phyloP scores from a whole-genome alignment of 257 asterid genomes.

The Mentha longifolia region DNA sequence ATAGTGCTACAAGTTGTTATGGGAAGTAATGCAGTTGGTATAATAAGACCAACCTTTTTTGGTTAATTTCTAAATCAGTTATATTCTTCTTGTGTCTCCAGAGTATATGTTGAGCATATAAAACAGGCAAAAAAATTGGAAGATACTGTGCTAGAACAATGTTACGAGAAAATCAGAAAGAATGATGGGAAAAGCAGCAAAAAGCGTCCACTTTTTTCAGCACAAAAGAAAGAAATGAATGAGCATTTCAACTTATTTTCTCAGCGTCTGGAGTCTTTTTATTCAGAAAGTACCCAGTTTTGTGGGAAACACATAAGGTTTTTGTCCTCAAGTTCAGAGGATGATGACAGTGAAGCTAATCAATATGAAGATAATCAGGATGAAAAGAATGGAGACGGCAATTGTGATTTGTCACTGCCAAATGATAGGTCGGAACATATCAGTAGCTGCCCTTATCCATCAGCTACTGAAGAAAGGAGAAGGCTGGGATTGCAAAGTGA shows the following conservation, averaged over 20 bases:
- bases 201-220: slow-evolving; percentile 60
- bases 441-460: slow-evolving; percentile 92
- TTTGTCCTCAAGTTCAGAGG: slow-evolving; percentile 72
- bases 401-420: slow-evolving; percentile 39
- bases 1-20: not conserved
- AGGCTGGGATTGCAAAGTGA: slow-evolving; percentile 75
- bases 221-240: slow-evolving; percentile 67
- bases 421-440: slow-evolving; percentile 56
- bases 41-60: not conserved
- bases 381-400: slow-evolving; percentile 35
- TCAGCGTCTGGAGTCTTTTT: slow-evolving; percentile 62
- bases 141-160: slow-evolving; percentile 43
- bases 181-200: slow-evolving; percentile 44
- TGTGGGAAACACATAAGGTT: slow-evolving; percentile 75
- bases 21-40: slow-evolving; percentile 15
- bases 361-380: slow-evolving; percentile 42
- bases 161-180: slow-evolving; percentile 50
- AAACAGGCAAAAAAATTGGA: slow-evolving; percentile 55
- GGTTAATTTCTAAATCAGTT: slow-evolving; percentile 27
- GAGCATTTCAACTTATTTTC: slow-evolving; percentile 64
- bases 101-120: slow-evolving; percentile 57
- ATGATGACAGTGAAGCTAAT: slow-evolving; percentile 51
- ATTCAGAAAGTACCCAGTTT: slow-evolving; percentile 49
- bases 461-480: slow-evolving; percentile 81
- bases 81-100: slow-evolving; percentile 42